Base-by-base conservation (phyloP, 306 rosid genomes). In the Begonia loranthoides region DNA sequence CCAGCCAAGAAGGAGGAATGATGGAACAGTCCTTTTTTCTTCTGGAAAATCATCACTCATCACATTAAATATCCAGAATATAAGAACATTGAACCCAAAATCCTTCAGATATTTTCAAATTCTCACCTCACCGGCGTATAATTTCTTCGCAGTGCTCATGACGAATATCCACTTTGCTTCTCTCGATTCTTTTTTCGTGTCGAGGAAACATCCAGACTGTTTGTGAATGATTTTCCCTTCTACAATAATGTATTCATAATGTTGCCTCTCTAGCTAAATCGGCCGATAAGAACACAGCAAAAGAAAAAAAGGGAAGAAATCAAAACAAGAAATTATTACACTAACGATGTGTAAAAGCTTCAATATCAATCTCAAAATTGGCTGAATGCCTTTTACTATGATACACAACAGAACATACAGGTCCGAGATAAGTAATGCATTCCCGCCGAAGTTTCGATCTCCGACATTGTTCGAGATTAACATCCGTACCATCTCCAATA, bases 1-100 rank as follows among this genome's bases (percentile, higher is more conserved):
- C 96, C 96, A 39, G 96, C 96, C 75, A 87, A 75, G 76, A 87
- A 87, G 36, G 93, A 76, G 39, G 96, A 87, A 77, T 84, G 96
- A 63, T 87, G 96, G 63, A 87, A 84, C 6, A 46, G 45, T 49
- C 96, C 96, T 52, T 87, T 87, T 80, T 70, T 84, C 75, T 84
- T 87, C 96, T 87, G 80, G 1, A 45, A 63, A 52, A 28, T 47
- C 52, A 58, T 14, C 14, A 55, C 17, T 44, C 10, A 61, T 43
- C 17, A 51, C 9, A 51, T 69, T 56, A 63, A 28, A 28, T 28
- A 28, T 28, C 9, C 8, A 4, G 36, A 28, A 28, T 28, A 28
- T 5, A 28, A 28, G 6, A 28, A 28, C 5, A 28, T 28, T 6
- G 34, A 24, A 24, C 36, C 36, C 8, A 28, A 28, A 28, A 28